Evolutionary conservation across 2,329 filamentous ascomycete species (phyloP).

Genomic region (Verticillium nubilum): DNA sequence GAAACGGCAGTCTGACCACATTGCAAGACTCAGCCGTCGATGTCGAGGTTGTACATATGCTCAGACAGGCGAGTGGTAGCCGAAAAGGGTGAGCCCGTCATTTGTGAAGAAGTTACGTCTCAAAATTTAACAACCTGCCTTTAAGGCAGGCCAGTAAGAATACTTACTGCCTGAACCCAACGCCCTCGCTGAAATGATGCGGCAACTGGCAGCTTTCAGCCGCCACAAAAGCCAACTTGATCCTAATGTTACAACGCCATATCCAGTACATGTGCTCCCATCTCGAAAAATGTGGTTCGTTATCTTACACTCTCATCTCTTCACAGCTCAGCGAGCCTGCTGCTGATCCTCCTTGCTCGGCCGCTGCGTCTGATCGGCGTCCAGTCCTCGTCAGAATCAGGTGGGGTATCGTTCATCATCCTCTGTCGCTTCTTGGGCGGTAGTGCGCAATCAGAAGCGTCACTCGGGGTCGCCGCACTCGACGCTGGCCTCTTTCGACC

Average conservation of each 20-base stretch:
- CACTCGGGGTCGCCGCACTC: slow-evolving; percentile 8
- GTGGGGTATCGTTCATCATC: slow-evolving; percentile 8
- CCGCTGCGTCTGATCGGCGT: slow-evolving; percentile 24
- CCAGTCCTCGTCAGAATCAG: slow-evolving; percentile 15
- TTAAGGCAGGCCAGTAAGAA: not conserved
- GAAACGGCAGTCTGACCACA: too few relatives aligned
- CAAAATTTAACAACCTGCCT: not conserved
- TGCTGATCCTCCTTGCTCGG: slow-evolving; percentile 26
- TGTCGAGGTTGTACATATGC: too few relatives aligned
- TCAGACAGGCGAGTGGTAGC: too few relatives aligned
- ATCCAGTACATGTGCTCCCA: not conserved
- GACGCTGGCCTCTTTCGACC: slow-evolving; percentile 24
- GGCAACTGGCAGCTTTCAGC: not conserved
- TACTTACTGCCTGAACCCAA: not conserved
- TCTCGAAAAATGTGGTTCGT: not conserved
- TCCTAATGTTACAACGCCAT: not conserved
- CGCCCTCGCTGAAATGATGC: not conserved
- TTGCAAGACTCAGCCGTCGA: too few relatives aligned
- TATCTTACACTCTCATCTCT: not conserved
- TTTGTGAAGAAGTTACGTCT: not conserved
- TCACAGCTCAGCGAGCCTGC: slow-evolving; percentile 3
- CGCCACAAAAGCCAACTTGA: not conserved
- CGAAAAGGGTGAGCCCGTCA: too few relatives aligned
- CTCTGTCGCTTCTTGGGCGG: slow-evolving; percentile 7
- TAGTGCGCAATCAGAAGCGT: slow-evolving; percentile 3